Conservation (phyloP, 2,329 filamentous ascomycete genomes). For the Xylaria sp. region DNA sequence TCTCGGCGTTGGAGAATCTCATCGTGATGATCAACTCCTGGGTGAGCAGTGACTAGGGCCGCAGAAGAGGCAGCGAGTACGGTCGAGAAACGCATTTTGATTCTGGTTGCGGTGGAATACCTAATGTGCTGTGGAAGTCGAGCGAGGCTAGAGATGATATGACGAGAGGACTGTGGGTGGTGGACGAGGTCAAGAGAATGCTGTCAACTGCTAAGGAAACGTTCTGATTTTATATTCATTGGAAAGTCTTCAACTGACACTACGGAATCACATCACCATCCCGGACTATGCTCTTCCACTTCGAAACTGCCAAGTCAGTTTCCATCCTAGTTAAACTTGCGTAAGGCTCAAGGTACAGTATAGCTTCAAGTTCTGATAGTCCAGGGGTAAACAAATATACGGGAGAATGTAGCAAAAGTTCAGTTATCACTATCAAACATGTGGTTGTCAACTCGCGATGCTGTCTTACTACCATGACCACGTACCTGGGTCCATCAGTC, state of each 20-base stretch:
- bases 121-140: background rate
- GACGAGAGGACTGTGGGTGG: background rate
- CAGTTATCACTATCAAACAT: background rate
- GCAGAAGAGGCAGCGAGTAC: background rate
- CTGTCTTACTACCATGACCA: background rate
- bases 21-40: background rate
- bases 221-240: slow-evolving; percentile 5
- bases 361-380: background rate
- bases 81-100: slow-evolving; percentile 4
- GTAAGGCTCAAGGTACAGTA: background rate
- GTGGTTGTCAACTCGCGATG: background rate
- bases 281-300: too few relatives aligned
- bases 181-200: background rate
- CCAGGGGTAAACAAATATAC: background rate
- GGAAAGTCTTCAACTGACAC: background rate
- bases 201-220: background rate
- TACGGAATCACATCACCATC: background rate
- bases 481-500: background rate
- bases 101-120: background rate
- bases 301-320: background rate
- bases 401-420: too few relatives aligned
- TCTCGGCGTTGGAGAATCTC: slow-evolving; percentile 6
- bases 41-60: background rate
- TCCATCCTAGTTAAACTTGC: background rate
- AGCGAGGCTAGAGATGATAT: background rate